phyloP scores from a whole-genome alignment of 2,329 filamentous ascomycete species.

The Plectosphaerella plurivora region DNA sequence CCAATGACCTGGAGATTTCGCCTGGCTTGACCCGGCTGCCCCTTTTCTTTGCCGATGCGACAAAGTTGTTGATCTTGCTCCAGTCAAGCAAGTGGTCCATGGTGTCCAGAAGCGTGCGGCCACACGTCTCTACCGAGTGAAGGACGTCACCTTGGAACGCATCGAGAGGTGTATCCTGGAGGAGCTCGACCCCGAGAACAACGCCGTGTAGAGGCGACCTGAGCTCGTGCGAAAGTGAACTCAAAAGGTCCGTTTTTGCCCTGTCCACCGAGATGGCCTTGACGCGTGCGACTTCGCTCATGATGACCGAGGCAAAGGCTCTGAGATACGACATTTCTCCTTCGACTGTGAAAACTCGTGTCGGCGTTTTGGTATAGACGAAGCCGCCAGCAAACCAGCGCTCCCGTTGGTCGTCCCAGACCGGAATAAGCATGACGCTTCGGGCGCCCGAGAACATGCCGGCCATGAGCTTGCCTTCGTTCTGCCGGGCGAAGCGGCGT shows the following conservation, averaged over 20 bases:
- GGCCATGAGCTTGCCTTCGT: constrained; percentile 23
- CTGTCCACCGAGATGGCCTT: constrained; percentile 30
- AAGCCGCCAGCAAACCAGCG: constrained; percentile 47
- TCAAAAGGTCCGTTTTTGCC: constrained; percentile 54
- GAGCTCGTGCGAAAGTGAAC: constrained; percentile 58
- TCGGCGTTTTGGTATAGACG: constrained; percentile 38
- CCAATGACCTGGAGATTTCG: neutral
- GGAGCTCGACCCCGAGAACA: constrained; percentile 46
- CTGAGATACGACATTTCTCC: constrained; percentile 47
- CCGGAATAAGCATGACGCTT: constrained; percentile 40
- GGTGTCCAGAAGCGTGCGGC: constrained; percentile 40
- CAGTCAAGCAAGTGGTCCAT: constrained; percentile 45
- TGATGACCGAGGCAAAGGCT: constrained; percentile 49
- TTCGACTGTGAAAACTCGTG: constrained; percentile 36
- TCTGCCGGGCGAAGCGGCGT: constrained; percentile 6
- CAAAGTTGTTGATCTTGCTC: constrained; percentile 31
- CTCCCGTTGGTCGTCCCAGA: constrained; percentile 41
- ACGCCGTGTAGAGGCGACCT: constrained; percentile 58
- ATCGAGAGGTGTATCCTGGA: constrained; percentile 45
- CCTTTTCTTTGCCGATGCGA: constrained; percentile 2
- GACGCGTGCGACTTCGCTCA: constrained; percentile 49
- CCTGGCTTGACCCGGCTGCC: constrained; percentile 1
- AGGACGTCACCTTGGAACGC: constrained; percentile 36
- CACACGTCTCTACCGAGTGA: constrained; percentile 38
- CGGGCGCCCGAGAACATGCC: constrained; percentile 35